Base-by-base conservation (phyloP, 306 rosid genomes). In the Amphicarpaea edgeworthii region DNA sequence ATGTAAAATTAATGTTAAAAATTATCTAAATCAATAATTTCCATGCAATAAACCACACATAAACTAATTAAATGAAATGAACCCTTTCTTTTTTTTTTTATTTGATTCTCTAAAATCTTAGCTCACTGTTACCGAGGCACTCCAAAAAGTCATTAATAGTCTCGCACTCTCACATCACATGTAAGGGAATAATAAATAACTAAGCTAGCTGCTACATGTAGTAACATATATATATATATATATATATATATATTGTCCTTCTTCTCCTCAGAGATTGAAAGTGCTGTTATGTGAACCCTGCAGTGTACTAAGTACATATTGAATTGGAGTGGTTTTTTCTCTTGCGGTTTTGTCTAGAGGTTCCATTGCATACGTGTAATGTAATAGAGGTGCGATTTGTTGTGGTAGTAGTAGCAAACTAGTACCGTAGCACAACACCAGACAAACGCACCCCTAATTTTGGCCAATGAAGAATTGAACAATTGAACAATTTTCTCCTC, bases 61-160 rank as follows among this genome's bases (percentile, higher is more conserved):
- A n/a, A n/a, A n/a, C n/a, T n/a, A n/a, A n/a, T n/a, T n/a, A n/a
- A 68, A 73, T 34, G 37, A 83, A 75, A 47, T 49, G 77, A 75
- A 47, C 55, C 71, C 26, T 2, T 19, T 2, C 72, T 84, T 53
- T 21, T 19, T 77, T 85, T 75, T 23, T 24, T 49, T 0, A 50
- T 50, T 63, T 63, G 81, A 63, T 79, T 75, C 82, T 68, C 45
- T 59, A 10, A 43, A 23, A 70, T 65, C 80, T 72, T 8, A 12
- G 6, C 8, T 66, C 83, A 49, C 63, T 58, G 43, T 77, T 23
- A 76, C 77, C 81, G 3, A 81, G 71, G 75, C 46, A 7, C 21
- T 5, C 54, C 12, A 60, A 73, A 73, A 83, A 68, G 70, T 68
- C 77, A 68, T 51, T 21, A 50, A 24, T 45, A 30, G 23, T 20